phyloP scores from a whole-genome alignment of 1,284 basidiomycete genomes.

The Hymenochaete sp. region DNA sequence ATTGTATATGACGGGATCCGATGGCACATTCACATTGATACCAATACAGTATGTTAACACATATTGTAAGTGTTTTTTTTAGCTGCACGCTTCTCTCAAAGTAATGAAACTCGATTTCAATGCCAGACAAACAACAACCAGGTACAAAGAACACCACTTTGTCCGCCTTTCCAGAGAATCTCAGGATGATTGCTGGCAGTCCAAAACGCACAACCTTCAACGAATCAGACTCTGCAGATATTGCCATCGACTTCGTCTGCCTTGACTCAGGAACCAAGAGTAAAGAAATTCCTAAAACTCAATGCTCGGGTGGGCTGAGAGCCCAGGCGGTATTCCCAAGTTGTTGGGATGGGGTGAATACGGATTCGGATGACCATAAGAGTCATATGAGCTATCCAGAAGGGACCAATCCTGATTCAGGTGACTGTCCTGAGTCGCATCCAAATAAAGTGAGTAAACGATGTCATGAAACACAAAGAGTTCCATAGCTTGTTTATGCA shows the following conservation, averaged over 20 bases:
- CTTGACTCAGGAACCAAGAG: conserved; percentile 30
- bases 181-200: conserved; percentile 35
- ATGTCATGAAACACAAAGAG: neutral
- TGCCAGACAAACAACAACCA: neutral
- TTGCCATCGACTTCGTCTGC: conserved; percentile 36
- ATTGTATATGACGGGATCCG: neutral
- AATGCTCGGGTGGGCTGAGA: conserved; percentile 34
- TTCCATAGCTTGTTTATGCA: neutral
- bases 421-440: conserved; percentile 26
- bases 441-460: conserved; percentile 16
- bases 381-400: conserved; percentile 29
- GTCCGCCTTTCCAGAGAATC: conserved; percentile 18
- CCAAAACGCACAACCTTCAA: conserved; percentile 29
- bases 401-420: conserved; percentile 29
- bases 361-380: conserved; percentile 35
- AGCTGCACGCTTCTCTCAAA: too few relatives aligned
- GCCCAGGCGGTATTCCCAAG: conserved; percentile 37
- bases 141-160: neutral
- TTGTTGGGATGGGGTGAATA: conserved; percentile 35
- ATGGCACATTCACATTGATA: conserved; percentile 8
- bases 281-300: conserved; percentile 25
- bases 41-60: conserved; percentile 5
- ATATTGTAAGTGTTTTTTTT: conserved; percentile 3
- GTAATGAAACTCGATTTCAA: too few relatives aligned
- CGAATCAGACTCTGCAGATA: conserved; percentile 29